Evolutionary conservation across 2,329 filamentous ascomycete species (phyloP), one percentile per base, ranked within the genome.

Genomic region (Dothistroma pini): DNA sequence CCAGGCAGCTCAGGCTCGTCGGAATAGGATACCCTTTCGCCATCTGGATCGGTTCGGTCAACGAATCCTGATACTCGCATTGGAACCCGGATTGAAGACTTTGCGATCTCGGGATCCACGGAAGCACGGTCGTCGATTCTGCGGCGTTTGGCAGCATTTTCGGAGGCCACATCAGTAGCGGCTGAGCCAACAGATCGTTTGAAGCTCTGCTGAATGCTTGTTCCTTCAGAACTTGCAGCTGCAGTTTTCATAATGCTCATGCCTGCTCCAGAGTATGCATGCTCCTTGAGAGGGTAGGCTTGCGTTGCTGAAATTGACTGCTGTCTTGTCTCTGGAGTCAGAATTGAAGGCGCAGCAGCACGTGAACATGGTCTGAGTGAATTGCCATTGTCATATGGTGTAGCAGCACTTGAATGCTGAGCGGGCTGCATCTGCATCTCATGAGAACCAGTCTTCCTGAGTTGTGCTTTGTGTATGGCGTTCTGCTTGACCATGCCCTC

Each of bases 1-100:
- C 11, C n/a, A 22, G 38, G 29, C 1, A 44, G 16, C 7, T 64
- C 56, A 10, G 62, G 59, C 57, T 62, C 62, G 29, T 59, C 49
- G 25, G 48, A 57, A n/a, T 54, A 59, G 19, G 62, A 59, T 3
- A 62, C 34, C 4, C 62, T 54, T 21, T 61, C 62, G 25, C 48
- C 35, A 11, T 9, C 21, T 7, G 47, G 35, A 47, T 61, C 49
- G 0, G 61, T 63, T 8, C 51, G 35, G 44, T 60, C 61, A 8
- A 60, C 25, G 3, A 57, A 34, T 7, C 54, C 16, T 41, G 35
- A 44, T 38, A 22, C 10, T 10, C 29, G 22, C 31, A 35, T 38
- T 8, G 47, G 8, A 29, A n/a, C 19, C n/a, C 4, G 14, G n/a
- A 22, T 32, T 55, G 21, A 21, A 6, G 34, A 22, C 22, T 32